These are phyloP conservation scores for Fimicolochytrium jonesii DNA, from an alignment of 192 early-diverging fungal species.

Conservation along the genomic window DNA sequence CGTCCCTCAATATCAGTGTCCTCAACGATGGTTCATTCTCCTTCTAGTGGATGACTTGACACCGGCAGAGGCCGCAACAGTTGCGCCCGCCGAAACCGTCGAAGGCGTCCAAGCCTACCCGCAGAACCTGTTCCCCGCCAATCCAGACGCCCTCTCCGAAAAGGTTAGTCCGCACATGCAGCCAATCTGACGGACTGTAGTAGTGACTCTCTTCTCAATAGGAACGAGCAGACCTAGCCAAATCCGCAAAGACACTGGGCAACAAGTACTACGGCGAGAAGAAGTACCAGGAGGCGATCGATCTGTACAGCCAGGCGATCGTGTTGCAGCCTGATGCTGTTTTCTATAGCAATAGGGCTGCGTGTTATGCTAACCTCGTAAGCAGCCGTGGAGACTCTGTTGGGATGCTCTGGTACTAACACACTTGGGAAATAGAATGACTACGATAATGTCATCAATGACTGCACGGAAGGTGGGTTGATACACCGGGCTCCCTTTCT, in stretches of 20 bases:
- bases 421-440: constrained; percentile 39
- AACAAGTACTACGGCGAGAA: constrained; percentile 82
- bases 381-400: no score
- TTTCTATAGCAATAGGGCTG: constrained; percentile 93
- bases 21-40: background rate
- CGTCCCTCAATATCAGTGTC: background rate
- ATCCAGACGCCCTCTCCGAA: constrained; percentile 3
- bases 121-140: constrained; percentile 7
- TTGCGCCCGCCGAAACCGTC: background rate
- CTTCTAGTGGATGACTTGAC: no score
- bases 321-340: constrained; percentile 75
- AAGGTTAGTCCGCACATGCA: background rate
- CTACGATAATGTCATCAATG: constrained; percentile 72
- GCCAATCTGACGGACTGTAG: no score
- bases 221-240: constrained; percentile 52
- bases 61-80: background rate
- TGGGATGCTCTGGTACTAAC: no score
- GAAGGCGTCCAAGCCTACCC: constrained; percentile 5
- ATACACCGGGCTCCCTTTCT: constrained; percentile 15
- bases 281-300: constrained; percentile 80
- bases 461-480: constrained; percentile 78
- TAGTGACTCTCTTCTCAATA: background rate
- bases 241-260: constrained; percentile 76
- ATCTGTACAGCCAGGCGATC: constrained; percentile 86
- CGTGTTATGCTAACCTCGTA: constrained; percentile 75